Base-by-base conservation (phyloP, 2,329 filamentous ascomycete species). In the Sclerotinia sclerotiorum region DNA sequence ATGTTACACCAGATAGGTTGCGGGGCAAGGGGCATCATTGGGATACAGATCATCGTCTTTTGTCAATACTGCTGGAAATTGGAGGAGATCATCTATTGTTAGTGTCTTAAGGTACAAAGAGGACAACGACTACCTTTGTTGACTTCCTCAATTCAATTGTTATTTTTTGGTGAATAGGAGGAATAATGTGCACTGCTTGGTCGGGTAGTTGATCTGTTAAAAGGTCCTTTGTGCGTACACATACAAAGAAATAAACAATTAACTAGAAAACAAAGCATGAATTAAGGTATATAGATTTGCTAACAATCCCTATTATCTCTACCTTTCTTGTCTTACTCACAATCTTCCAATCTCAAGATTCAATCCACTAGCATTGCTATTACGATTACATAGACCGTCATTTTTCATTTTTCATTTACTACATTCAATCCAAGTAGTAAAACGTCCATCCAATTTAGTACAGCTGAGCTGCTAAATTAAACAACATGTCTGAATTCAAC, bases 281-380 rank as follows among this genome's bases (percentile, higher is more conserved):
- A 17, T 21, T 29, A 17, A 13, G 11, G 13, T 54, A 70, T 66
- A 70, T 58, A 60, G 65, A 21, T 46, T 51, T 24, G n/a, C 32
- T 54, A 21, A 69, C 69, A 71, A 69, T 70, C 65, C 55, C 35
- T 24, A 70, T 70, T 71, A 67, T 71, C n/a, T 44, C 48, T 49
- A 52, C 24, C n/a, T 56, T 61, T 35, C 13, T 42, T 24, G 62
- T 32, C 21, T n/a, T 7, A 24, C 19, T n/a, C 35, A 24, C 11
- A 42, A 42, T 17, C 44, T 62, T 29, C 24, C 44, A 52, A 27
- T 65, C 56, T 65, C 27, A 29, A 17, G 39, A 5, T 42, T 27
- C 42, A 27, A 60, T 32, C 24, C 65, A 42, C 21, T 52, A 57
- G 15, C 32, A 64, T 64, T 51, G n/a, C 8, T 32, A 42, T 42